phyloP scores from a whole-genome alignment of 805 yeast species.

The Ogataea kodamae region DNA sequence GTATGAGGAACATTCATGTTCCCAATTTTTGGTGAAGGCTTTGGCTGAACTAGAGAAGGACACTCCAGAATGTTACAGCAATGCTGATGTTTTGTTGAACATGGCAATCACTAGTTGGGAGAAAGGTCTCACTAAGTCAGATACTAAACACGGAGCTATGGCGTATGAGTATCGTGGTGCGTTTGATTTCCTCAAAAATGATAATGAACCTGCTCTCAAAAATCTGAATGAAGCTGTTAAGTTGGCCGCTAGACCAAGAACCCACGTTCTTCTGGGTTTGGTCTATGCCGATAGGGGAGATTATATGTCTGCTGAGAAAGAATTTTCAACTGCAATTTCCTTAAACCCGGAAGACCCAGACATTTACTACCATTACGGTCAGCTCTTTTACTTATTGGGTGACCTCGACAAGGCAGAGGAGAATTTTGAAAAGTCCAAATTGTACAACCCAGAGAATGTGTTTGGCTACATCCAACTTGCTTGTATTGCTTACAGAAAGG shows the following conservation, averaged over 20 bases:
- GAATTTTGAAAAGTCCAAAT: constrained; percentile 74
- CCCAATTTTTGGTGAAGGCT: constrained; percentile 62
- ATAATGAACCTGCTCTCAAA: constrained; percentile 58
- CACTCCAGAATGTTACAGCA: constrained; percentile 57
- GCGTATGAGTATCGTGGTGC: constrained; percentile 85
- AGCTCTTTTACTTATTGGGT: constrained; percentile 77
- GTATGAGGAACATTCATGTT: constrained; percentile 56
- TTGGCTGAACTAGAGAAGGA: constrained; percentile 46
- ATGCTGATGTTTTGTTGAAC: constrained; percentile 54
- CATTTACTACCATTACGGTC: constrained; percentile 91
- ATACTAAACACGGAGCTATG: constrained; percentile 48
- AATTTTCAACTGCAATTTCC: constrained; percentile 68
- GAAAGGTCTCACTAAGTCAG: constrained; percentile 36
- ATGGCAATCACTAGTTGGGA: constrained; percentile 51
- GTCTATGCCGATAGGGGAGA: constrained; percentile 77
- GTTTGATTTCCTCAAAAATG: constrained; percentile 76
- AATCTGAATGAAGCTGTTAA: constrained; percentile 64
- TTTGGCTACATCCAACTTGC: constrained; percentile 90
- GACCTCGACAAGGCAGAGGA: constrained; percentile 68
- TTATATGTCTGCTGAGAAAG: constrained; percentile 53
- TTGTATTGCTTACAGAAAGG: constrained; percentile 82
- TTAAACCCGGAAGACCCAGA: constrained; percentile 73
- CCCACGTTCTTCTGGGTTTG: constrained; percentile 78
- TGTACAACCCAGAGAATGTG: constrained; percentile 69
- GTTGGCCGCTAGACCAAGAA: constrained; percentile 71